Base-by-base conservation (phyloP, 1,284 basidiomycete species). In the Anthracocystis panici-leucophaei region DNA sequence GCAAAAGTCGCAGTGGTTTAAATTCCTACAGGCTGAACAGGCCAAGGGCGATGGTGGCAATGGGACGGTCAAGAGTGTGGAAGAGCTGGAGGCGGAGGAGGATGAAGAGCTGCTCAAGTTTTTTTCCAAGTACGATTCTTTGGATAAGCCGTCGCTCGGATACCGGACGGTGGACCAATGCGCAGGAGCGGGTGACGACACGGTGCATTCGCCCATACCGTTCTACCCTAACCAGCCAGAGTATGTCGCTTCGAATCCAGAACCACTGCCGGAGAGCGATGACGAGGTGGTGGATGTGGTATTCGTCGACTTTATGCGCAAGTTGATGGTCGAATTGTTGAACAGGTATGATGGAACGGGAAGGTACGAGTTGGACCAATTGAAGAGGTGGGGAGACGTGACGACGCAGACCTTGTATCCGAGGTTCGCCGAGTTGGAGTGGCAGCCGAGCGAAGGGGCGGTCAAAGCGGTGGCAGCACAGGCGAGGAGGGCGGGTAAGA, bases 81-180 rank as follows among this genome's bases (percentile, higher is more conserved):
- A 65, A 33, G 52, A 69, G 50, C 44, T 81, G 12, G 75, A 79
- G 50, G 67, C 58, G 41, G 75, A 73, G 18, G 77, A 78, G 20
- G 77, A 68, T 44, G 62, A 69, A 48, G 61, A 60, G 27, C 40
- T 69, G 53, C 57, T 63, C 44, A 69, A 59, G 27, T 70, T 71
- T 42, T 65, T 67, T 48, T 20, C 61, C 61, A 64, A 67, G 50
- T 67, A 75, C 64, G 74, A 76, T 25, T 68, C 68, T 51, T 57
- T 66, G 25, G 71, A 66, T 21, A 59, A 60, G 29, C 65, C 78
- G 8, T 80, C 81, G 20, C 56, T 84, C 0, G 83, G 83, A n/a
- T 84, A 84, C 44, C 77, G 82, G n/a, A 84, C 83, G n/a, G 74
- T 77, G 5, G 83, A 84, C 60, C 64, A 57, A 20, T 81, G 75